Percentiles rank a stretch among this genome's conserved stretches.
Conservation (phyloP, 225 moss, liverwort and hornwort genomes). For the Pleurozium schreberi region DNA sequence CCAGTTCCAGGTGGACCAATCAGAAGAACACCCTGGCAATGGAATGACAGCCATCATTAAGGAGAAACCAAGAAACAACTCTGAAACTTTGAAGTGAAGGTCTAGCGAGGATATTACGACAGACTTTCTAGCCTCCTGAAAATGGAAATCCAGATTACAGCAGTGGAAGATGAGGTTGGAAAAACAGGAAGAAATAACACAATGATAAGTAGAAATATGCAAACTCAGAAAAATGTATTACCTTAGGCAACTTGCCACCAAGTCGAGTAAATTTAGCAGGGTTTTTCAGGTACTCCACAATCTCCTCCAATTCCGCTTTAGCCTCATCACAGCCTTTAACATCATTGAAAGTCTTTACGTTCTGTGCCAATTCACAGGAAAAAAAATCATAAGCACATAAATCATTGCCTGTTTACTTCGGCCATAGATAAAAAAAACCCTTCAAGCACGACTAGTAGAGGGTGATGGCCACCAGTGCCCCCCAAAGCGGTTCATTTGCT, state of each 20-base stretch:
- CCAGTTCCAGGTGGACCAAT: constrained; percentile 99
- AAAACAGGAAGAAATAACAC: not conserved
- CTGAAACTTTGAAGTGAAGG: not conserved
- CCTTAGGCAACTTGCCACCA: constrained; percentile 99
- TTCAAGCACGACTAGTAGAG: not conserved
- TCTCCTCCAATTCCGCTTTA: constrained; percentile 97
- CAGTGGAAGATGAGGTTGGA: not conserved
- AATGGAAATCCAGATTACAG: not conserved
- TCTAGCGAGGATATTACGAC: not conserved
- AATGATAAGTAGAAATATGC: not conserved
- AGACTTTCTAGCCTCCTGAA: not conserved
- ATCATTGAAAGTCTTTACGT: constrained; percentile 95
- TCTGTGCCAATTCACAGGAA: constrained; percentile 36
- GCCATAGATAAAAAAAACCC: not conserved
- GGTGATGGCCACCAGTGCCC: not conserved
- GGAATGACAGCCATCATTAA: not conserved
- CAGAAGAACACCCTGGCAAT: constrained; percentile 76
- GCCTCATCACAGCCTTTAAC: constrained; percentile 99
- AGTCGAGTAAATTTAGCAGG: constrained; percentile 96
- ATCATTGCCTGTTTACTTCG: not conserved
- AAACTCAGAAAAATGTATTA: not conserved
- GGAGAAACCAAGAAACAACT: not conserved
- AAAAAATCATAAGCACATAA: not conserved
- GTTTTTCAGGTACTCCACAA: constrained; percentile 90
- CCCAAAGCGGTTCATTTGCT: not conserved